Base-by-base conservation (phyloP, 345 rosid species). In the Laguncularia racemosa region DNA sequence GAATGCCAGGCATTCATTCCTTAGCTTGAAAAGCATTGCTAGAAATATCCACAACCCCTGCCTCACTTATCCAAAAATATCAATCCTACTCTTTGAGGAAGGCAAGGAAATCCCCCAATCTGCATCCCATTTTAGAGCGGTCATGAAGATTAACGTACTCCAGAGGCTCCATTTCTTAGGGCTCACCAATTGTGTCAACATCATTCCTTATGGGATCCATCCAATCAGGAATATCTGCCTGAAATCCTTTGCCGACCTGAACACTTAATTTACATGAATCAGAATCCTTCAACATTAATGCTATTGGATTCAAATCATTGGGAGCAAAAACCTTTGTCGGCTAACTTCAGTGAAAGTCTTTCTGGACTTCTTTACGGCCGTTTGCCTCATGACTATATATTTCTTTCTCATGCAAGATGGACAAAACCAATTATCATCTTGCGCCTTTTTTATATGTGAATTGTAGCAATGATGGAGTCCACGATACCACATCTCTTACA, bases 171-270 rank as follows among this genome's bases (percentile, higher is more conserved):
- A n/a, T n/a, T n/a, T n/a, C n/a, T n/a, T n/a, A n/a, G n/a, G n/a
- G n/a, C n/a, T n/a, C n/a, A n/a, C n/a, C n/a, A n/a, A n/a, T n/a
- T n/a, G n/a, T n/a, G n/a, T n/a, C n/a, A n/a, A n/a, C n/a, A n/a
- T n/a, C n/a, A n/a, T 70, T 60, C 33, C 61, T 68, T 40, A 64
- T 58, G 62, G 91, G 96, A 71, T 84, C 95, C 50, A 75, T 72
- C 93, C 97, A 85, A 21, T 81, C 89, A 60, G 95, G 88, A 66
- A 95, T 83, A 49, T 90, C 82, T 5, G 92, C 91, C 84, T 95
- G 97, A 67, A 81, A 85, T 69, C 87, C 83, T 76, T 84, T 95
- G 15, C 99, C 97, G 53, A 84, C 63, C 45, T 86, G 82, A 70
- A 83, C 73, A 56, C 66, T 57, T 43, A 72, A 71, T 57, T 23